phyloP scores from a whole-genome alignment of 2,329 filamentous ascomycete species.

The Sporothrix pallida region DNA sequence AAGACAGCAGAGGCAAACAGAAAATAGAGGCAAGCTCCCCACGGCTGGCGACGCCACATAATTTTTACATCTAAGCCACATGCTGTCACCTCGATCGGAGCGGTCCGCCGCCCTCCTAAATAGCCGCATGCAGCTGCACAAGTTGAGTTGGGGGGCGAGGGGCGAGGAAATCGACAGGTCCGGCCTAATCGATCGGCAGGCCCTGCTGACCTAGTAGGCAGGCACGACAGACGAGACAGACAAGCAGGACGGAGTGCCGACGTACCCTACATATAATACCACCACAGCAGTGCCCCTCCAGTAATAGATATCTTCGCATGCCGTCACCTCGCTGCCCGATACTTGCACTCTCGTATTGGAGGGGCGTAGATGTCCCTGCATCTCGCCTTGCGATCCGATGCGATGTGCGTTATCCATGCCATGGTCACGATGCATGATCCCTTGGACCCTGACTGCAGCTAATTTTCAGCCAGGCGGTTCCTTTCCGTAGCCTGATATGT shows the following conservation, averaged over 20 bases:
- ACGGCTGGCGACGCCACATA: not conserved
- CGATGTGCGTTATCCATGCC: not conserved
- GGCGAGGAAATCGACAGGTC: not conserved
- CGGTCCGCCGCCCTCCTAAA: not conserved
- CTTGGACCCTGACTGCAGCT: not conserved
- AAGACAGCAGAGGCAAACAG: not conserved
- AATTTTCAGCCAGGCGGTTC: not conserved
- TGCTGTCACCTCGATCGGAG: not conserved
- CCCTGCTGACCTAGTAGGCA: not conserved
- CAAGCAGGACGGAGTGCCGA: too few relatives aligned
- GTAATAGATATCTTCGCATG: not conserved
- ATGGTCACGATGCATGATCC: not conserved
- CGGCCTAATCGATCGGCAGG: constrained; percentile 8
- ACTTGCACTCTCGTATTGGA: not conserved
- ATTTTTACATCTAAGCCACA: not conserved
- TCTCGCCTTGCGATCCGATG: not conserved
- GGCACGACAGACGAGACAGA: too few relatives aligned
- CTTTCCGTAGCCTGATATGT: not conserved
- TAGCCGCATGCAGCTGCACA: not conserved
- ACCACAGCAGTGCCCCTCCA: not conserved
- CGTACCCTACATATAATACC: too few relatives aligned
- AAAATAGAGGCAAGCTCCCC: not conserved
- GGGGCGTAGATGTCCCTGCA: not conserved
- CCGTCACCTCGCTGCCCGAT: not conserved
- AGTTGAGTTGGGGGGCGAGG: not conserved